Percentiles rank a stretch among this genome's conserved stretches.
phyloP scores from a whole-genome alignment of 805 yeast genomes.

The Cyberlindnera meyerae region DNA sequence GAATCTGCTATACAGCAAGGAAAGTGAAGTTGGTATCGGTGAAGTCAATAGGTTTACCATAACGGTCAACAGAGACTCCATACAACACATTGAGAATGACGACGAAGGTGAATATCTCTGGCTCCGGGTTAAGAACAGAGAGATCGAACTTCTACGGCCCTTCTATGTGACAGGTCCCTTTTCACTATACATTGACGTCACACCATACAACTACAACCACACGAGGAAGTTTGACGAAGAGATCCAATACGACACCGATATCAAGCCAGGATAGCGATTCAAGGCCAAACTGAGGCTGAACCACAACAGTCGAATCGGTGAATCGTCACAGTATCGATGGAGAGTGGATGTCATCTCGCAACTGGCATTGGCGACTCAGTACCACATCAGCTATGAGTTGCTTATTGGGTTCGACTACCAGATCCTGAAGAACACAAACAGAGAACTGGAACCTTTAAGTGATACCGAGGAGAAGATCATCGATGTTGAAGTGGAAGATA shows the following conservation, averaged over 20 bases:
- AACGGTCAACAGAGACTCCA: neutral
- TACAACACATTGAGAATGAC: constrained; percentile 3
- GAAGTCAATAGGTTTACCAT: constrained; percentile 18
- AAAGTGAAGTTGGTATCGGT: constrained; percentile 18
- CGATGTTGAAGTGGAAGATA: constrained; percentile 40
- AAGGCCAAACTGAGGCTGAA: constrained; percentile 50
- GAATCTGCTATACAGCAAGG: constrained; percentile 11
- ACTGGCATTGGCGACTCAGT: constrained; percentile 62
- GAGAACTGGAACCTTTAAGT: neutral
- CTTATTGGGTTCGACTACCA: constrained; percentile 44
- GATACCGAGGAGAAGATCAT: neutral
- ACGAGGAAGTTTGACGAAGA: constrained; percentile 37
- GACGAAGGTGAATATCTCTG: constrained; percentile 27
- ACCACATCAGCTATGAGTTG: constrained; percentile 65
- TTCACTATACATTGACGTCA: constrained; percentile 75
- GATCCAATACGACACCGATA: constrained; percentile 43
- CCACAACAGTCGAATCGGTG: constrained; percentile 32
- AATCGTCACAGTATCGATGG: constrained; percentile 58
- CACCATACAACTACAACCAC: constrained; percentile 59
- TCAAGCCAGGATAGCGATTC: constrained; percentile 71
- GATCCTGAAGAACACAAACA: constrained; percentile 13
- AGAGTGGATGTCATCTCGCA: constrained; percentile 77
- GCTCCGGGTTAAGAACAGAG: constrained; percentile 64
- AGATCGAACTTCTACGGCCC: constrained; percentile 69
- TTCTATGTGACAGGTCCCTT: constrained; percentile 89